Evolutionary conservation across 495 filamentous ascomycete species (phyloP), one percentile per base, ranked within the genome.

Genomic region (Trypethelium eluteriae): DNA sequence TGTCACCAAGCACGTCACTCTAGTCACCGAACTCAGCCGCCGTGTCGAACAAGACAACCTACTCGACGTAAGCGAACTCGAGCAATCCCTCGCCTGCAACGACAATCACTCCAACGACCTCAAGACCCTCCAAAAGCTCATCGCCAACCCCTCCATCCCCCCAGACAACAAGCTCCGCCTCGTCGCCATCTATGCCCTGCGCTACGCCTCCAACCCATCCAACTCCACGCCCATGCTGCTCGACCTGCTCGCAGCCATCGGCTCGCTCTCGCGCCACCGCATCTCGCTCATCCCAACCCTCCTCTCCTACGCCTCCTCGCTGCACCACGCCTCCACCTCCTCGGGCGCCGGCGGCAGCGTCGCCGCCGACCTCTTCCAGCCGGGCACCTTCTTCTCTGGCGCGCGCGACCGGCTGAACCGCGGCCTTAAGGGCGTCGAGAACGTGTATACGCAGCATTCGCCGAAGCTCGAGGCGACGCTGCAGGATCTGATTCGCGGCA

Each of bases 391-490:
- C 65, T 96, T 98, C 78, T 90, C 90, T 39, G 89, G 90, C 16
- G 92, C 94, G 2, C 83, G 92, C 39, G 89, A 89, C 71, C 87
- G 92, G 2, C 93, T 98, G 77, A 96, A 96, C 74, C 65, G 68
- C 25, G 95, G 93, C 2, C 82, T 98, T 18, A 96, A 96, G 73
- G 94, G 94, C 14, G 93, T 98, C 3, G 94, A 98, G 74, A 98
- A 98, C 70, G 94, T 98, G 32, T 98, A 98, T 75, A 98, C 94
- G 0, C 95, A 98, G 76, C 94, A 98, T 76, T 94, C 92, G 2
- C 93, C 94, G 0, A 82, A 90, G 56, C 75, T 98, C 57, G 92
- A 96, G 76, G 83, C 84, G 10, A 96, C 91, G 1, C 78, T 98
- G 10, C 91, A 96, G 72, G 92, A 94, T 70, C 79, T 98, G 16